Percentiles rank a stretch among this genome's conserved stretches.
Evolutionary conservation across 1,284 basidiomycete species (phyloP).

Genomic region (Ustilago hordei): DNA sequence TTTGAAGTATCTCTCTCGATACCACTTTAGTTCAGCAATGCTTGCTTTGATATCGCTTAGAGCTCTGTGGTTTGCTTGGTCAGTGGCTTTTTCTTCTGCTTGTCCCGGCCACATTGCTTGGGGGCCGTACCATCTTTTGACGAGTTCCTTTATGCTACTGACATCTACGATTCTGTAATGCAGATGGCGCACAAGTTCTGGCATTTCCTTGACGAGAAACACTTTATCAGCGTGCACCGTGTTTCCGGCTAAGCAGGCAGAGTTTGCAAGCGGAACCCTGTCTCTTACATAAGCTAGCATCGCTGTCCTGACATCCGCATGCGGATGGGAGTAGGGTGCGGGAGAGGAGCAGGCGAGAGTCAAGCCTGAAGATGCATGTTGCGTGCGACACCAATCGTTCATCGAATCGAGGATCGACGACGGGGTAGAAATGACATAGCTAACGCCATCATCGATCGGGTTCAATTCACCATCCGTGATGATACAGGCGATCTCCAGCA

Average conservation of each 20-base stretch:
- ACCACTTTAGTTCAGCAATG: conserved; percentile 74
- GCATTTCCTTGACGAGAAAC: conserved; percentile 82
- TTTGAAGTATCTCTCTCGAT: conserved; percentile 47
- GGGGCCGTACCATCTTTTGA: conserved; percentile 80
- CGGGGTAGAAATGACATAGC: conserved; percentile 75
- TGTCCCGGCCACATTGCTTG: conserved; percentile 35
- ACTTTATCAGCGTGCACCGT: conserved; percentile 82
- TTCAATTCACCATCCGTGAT: conserved; percentile 84
- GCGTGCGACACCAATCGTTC: conserved; percentile 34
- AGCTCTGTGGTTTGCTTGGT: conserved; percentile 73
- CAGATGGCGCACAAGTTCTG: conserved; percentile 72
- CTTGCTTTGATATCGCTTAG: conserved; percentile 81
- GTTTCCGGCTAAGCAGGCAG: conserved; percentile 81
- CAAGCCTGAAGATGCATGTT: conserved; percentile 55
- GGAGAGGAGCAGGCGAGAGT: conserved; percentile 49
- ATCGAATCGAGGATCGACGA: neutral
- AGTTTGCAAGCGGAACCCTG: conserved; percentile 71
- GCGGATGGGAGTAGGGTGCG: conserved; percentile 54
- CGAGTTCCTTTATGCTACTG: conserved; percentile 80
- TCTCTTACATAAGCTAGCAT: conserved; percentile 72
- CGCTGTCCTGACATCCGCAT: conserved; percentile 69
- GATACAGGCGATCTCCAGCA: conserved; percentile 81
- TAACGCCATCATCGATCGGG: conserved; percentile 78
- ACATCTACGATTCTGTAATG: conserved; percentile 74
- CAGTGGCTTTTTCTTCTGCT: neutral